Conservation (phyloP, 805 yeast genomes). For the Starmerella etchellsii region DNA sequence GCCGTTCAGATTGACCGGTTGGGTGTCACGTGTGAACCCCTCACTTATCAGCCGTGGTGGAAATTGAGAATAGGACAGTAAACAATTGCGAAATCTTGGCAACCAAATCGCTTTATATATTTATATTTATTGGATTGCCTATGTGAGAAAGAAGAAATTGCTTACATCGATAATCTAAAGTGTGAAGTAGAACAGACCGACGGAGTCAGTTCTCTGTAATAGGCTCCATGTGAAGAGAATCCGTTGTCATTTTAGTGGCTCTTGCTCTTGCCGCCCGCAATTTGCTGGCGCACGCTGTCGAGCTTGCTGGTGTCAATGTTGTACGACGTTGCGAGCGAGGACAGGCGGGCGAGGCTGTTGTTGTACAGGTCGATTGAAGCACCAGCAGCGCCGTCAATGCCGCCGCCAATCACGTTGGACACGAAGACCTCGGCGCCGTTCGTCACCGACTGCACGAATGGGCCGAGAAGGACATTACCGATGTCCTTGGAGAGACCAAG, state of each 20-base stretch:
- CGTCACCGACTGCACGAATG: slow-evolving; percentile 24
- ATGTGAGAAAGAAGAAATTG: too few species aligned
- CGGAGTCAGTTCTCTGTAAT: too few species aligned
- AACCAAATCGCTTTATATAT: too few species aligned
- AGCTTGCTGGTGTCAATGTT: slow-evolving; percentile 4
- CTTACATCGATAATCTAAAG: too few species aligned
- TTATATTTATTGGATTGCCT: too few species aligned
- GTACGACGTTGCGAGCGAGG: slow-evolving; percentile 18
- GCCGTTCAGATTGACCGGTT: too few species aligned
- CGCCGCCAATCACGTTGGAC: slow-evolving; percentile 20
- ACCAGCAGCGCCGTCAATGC: slow-evolving; percentile 19
- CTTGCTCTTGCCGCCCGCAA: slow-evolving; percentile 2
- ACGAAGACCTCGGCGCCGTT: slow-evolving; percentile 25
- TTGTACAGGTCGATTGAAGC: slow-evolving; percentile 17
- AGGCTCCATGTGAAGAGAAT: too few species aligned
- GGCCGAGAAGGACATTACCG: slow-evolving; percentile 7
- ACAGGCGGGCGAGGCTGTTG: slow-evolving; percentile 16
- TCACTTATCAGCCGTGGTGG: too few species aligned
- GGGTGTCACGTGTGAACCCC: too few species aligned
- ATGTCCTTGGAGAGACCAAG: slow-evolving; percentile 12
- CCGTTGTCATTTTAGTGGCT: slow-evolving; percentile 3
- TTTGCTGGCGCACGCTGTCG: slow-evolving; percentile 1
- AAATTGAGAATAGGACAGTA: too few species aligned
- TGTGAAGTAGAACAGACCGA: too few species aligned
- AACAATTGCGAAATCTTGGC: too few species aligned